Base-by-base conservation (phyloP, 2,329 filamentous ascomycete genomes). In the Catunica adiposa region DNA sequence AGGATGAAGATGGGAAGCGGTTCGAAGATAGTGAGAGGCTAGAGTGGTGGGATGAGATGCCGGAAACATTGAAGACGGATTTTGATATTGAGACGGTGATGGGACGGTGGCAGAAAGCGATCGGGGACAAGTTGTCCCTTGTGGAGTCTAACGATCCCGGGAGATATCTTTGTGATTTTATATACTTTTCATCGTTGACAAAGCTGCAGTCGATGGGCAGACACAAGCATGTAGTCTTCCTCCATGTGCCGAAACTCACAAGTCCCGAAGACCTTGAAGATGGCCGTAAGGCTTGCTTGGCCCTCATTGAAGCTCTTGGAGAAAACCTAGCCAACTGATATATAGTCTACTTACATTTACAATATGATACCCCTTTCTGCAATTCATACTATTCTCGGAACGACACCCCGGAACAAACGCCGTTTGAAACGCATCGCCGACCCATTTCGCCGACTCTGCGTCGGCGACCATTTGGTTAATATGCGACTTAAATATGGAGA, bases 81-180 rank as follows among this genome's bases (percentile, higher is more conserved):
- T 61, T 82, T n/a, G 71, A 80, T 56, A 62, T 81, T 20, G 72
- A 74, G n/a, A 74, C 78, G 57, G 72, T 83, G 1, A 68, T 79
- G 63, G 60, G 62, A 55, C 66, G 74, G 60, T 85, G 82, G 82
- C 73, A 72, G 61, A 63, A 63, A 31, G 73, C 11, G 48, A 38
- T 29, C 46, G 25, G 44, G 51, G 37, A 55, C 37, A 22, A 31
- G 7, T 54, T 34, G n/a, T 29, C 22, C n/a, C n/a, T 34, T 5
- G 29, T 5, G 11, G 29, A 34, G 29, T 87, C 83, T 0, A 75
- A 80, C 46, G 82, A 89, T 61, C 79, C 85, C 0, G 85, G 85
- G 2, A 76, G 75, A 20, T 89, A 83, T 65, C 71, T 89, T 15
- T 89, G 85, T 67, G 85, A 89, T 64, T 89, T 86, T 63, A 87